phyloP scores from a whole-genome alignment of 345 rosid genomes.

The Eutrema japonicum region DNA sequence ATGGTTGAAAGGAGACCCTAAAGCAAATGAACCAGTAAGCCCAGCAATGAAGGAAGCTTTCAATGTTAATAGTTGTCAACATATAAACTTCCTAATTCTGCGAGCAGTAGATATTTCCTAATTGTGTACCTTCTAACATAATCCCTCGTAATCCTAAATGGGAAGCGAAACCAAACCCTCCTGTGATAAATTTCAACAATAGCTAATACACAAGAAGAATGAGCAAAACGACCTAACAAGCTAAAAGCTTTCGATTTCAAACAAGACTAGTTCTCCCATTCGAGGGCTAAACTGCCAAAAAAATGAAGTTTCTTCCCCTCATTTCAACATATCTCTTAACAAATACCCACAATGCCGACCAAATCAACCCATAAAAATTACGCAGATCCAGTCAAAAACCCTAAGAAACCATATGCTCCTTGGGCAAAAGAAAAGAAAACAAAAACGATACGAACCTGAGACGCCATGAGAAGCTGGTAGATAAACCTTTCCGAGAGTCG shows the following conservation, averaged over 20 bases:
- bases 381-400: slow-evolving; percentile 42
- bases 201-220: not conserved
- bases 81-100: too few species aligned
- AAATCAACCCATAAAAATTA: slow-evolving; percentile 20
- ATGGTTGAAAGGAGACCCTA: slow-evolving; percentile 34
- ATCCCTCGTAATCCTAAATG: not conserved
- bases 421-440: not conserved
- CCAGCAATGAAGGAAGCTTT: not conserved
- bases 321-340: slow-evolving; percentile 12
- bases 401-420: slow-evolving; percentile 8
- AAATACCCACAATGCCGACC: slow-evolving; percentile 38
- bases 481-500: slow-evolving; percentile 22
- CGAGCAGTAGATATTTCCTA: too few species aligned
- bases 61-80: not conserved
- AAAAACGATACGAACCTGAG: slow-evolving; percentile 47
- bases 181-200: not conserved
- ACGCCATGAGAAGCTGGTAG: slow-evolving; percentile 36
- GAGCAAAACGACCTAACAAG: not conserved
- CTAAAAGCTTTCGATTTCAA: slow-evolving; percentile 20
- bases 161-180: slow-evolving; percentile 9
- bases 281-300: not conserved
- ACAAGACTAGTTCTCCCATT: slow-evolving; percentile 8
- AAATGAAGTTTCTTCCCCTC: slow-evolving; percentile 6
- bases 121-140: not conserved
- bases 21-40: slow-evolving; percentile 33